Conservation (phyloP, 2,329 filamentous ascomycete genomes). For the Colletotrichum eremochloae region DNA sequence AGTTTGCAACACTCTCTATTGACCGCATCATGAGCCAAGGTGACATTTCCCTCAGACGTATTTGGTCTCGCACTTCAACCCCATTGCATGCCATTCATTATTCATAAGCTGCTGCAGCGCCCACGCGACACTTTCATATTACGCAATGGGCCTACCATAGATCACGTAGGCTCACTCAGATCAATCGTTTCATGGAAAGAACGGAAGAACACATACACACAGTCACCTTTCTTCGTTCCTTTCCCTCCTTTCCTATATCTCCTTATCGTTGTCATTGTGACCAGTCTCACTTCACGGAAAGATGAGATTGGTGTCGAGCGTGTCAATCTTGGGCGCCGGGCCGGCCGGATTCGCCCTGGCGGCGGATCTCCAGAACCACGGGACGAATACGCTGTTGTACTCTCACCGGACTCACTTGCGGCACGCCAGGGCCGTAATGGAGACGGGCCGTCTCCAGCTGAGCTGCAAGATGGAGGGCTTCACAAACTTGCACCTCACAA, state of each 20-base stretch:
- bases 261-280: neutral
- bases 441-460: constrained; percentile 15
- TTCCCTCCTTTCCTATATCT: neutral
- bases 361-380: constrained; percentile 24
- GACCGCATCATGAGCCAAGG: neutral
- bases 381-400: constrained; percentile 15
- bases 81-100: neutral
- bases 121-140: neutral
- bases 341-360: constrained; percentile 34
- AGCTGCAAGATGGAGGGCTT: constrained; percentile 27
- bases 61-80: neutral
- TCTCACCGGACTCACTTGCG: constrained; percentile 30
- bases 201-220: neutral
- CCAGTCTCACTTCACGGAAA: neutral
- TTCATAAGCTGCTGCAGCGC: neutral
- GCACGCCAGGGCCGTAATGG: constrained; percentile 24
- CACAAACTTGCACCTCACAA: constrained; percentile 15
- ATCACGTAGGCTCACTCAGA: neutral
- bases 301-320: neutral
- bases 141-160: neutral
- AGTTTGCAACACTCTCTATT: neutral
- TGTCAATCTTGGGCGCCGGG: constrained; percentile 29
- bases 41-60: neutral
- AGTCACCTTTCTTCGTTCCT: neutral
- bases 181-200: no score